Conservation (phyloP, 2,329 filamentous ascomycete genomes). For the Aspergillus piperis region DNA sequence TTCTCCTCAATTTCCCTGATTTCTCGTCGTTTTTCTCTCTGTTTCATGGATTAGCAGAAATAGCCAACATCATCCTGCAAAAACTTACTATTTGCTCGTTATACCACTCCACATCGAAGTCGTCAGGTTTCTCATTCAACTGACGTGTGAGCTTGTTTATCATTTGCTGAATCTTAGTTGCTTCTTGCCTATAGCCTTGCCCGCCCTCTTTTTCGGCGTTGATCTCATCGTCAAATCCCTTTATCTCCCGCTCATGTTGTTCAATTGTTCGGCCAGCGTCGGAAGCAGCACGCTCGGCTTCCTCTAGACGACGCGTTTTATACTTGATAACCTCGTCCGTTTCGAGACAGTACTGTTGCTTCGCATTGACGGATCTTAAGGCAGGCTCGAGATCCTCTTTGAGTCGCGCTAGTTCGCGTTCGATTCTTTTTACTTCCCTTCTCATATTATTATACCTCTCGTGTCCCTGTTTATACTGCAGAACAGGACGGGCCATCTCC, state of each 20-base stretch:
- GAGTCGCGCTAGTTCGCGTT: constrained; percentile 60
- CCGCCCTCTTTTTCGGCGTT: constrained; percentile 56
- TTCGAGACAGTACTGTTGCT: constrained; percentile 63
- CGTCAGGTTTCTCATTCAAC: constrained; percentile 61
- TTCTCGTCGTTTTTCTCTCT: constrained; percentile 59
- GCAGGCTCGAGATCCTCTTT: constrained; percentile 66
- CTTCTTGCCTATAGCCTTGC: constrained; percentile 54
- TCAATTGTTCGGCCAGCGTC: constrained; percentile 45
- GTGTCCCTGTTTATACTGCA: constrained; percentile 63
- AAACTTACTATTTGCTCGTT: constrained; percentile 70
- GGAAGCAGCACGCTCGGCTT: constrained; percentile 54
- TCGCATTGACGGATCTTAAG: constrained; percentile 67
- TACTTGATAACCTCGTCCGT: constrained; percentile 59
- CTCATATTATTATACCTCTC: constrained; percentile 56
- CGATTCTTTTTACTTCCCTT: constrained; percentile 55
- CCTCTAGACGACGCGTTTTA: constrained; percentile 57
- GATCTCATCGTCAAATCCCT: constrained; percentile 42
- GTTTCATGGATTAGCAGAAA: constrained; percentile 28
- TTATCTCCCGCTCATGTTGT: constrained; percentile 39
- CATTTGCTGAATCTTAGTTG: constrained; percentile 53
- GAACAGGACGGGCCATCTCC: constrained; percentile 64
- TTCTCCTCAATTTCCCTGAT: constrained; percentile 39
- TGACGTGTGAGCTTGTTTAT: constrained; percentile 67
- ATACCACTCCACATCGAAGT: constrained; percentile 69
- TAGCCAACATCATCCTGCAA: not conserved